A percentile compares a stretch with the other conserved stretches of the same genome.
These are phyloP conservation scores for Euphorbia tirucalli DNA, from an alignment of 345 rosid species.

Conservation along the genomic window DNA sequence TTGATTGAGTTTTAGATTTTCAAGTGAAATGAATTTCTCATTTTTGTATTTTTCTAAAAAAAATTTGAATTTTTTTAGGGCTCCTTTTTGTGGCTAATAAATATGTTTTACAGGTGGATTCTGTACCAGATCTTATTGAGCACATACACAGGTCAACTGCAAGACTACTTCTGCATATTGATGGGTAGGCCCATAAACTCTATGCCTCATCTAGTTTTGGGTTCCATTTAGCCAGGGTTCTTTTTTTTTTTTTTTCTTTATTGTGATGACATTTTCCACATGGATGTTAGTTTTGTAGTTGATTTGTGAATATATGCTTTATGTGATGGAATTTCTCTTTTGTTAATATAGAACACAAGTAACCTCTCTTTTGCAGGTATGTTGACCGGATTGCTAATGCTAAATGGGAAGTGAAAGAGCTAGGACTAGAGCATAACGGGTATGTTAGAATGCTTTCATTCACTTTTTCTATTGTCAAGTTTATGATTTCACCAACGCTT, in stretches of 20 bases:
- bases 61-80: not conserved
- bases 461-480: not conserved
- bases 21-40: too few species aligned
- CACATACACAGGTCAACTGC: constrained; percentile 89
- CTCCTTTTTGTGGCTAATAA: not conserved
- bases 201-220: not conserved
- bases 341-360: not conserved
- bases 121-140: constrained; percentile 75
- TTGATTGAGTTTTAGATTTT: too few species aligned
- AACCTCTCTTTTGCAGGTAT: constrained; percentile 52
- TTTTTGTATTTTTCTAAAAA: too few species aligned
- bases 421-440: constrained; percentile 99
- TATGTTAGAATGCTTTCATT: constrained; percentile 38
- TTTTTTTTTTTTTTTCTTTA: not conserved
- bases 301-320: not conserved
- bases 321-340: not conserved
- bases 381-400: constrained; percentile 87
- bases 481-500: not conserved
- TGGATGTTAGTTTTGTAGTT: not conserved
- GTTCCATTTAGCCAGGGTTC: not conserved
- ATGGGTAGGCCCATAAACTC: constrained; percentile 57
- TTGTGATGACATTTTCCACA: not conserved
- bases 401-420: constrained; percentile 97
- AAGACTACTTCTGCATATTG: constrained; percentile 78
- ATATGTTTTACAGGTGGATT: constrained; percentile 64